Percentiles rank a stretch among this genome's conserved stretches.
phyloP scores from a whole-genome alignment of 106 monocot species.

The Ottelia alismoides region DNA sequence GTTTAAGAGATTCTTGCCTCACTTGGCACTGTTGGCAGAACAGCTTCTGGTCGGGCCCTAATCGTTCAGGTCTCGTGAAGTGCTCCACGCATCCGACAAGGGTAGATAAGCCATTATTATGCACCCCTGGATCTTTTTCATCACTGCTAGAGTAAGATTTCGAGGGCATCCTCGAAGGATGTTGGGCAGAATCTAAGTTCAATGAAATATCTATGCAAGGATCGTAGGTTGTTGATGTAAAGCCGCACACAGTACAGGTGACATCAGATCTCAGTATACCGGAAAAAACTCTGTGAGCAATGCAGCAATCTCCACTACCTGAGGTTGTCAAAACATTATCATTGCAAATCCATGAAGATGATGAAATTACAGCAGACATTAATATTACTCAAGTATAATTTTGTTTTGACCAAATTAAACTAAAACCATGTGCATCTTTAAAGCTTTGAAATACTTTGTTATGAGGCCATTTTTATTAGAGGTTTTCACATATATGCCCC shows the following conservation, averaged over 20 bases:
- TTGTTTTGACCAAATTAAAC: too few species aligned
- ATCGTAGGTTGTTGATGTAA: conserved; percentile 90
- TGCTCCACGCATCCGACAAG: conserved; percentile 73
- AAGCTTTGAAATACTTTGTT: too few species aligned
- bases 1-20: conserved; percentile 85
- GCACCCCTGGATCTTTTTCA: conserved; percentile 10
- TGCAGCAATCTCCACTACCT: conserved; percentile 86
- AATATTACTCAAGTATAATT: too few species aligned
- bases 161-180: conserved; percentile 6
- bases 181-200: conserved; percentile 43
- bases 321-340: too few species aligned
- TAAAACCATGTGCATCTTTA: too few species aligned
- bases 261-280: conserved; percentile 93
- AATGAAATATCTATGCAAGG: conserved; percentile 90
- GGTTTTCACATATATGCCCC: too few species aligned
- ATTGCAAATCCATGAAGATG: too few species aligned
- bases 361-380: too few species aligned
- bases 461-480: too few species aligned
- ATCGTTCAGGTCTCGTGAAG: conserved; percentile 74
- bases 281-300: conserved; percentile 86
- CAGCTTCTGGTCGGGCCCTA: conserved; percentile 82
- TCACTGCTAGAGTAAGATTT: conserved; percentile 28
- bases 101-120: conserved; percentile 39
- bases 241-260: conserved; percentile 79
- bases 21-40: conserved; percentile 79